Percentiles rank a stretch among this genome's conserved stretches.
phyloP scores from a whole-genome alignment of 2,329 filamentous ascomycete species.

The Botrytis cinerea region DNA sequence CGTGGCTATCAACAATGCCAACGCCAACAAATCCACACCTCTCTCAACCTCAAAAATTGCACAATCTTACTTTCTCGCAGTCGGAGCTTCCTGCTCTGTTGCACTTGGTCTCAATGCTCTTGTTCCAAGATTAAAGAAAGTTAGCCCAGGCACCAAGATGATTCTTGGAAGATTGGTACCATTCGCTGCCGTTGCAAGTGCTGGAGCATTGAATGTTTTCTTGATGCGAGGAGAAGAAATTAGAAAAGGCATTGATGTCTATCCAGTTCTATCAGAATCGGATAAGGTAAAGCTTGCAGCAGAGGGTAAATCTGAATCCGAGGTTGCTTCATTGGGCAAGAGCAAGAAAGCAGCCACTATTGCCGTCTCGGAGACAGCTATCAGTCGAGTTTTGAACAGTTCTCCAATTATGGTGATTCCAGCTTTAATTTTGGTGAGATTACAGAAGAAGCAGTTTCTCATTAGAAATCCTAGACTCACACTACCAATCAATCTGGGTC shows the following conservation, averaged over 20 bases:
- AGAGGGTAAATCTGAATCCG: conserved; percentile 63
- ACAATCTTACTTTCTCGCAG: conserved; percentile 89
- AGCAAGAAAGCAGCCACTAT: conserved; percentile 84
- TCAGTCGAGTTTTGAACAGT: conserved; percentile 88
- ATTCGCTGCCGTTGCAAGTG: conserved; percentile 91
- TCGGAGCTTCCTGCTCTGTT: conserved; percentile 90
- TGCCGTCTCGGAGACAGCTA: conserved; percentile 89
- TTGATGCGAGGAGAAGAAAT: conserved; percentile 98
- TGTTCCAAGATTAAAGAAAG: conserved; percentile 77
- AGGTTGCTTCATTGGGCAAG: conserved; percentile 75
- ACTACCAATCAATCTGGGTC: conserved; percentile 78
- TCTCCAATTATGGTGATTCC: conserved; percentile 97
- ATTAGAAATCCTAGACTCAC: conserved; percentile 74
- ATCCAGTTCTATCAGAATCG: conserved; percentile 71
- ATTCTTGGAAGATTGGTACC: conserved; percentile 87
- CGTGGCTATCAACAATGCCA: conserved; percentile 95
- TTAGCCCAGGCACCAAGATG: conserved; percentile 73
- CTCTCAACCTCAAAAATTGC: conserved; percentile 77
- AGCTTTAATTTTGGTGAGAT: conserved; percentile 77
- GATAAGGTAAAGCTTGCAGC: conserved; percentile 61
- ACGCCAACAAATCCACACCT: conserved; percentile 95
- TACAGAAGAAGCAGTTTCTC: conserved; percentile 85
- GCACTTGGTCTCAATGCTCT: conserved; percentile 88
- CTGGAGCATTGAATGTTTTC: conserved; percentile 91
- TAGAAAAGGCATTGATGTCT: conserved; percentile 87